Evolutionary conservation across 2,329 filamentous ascomycete species (phyloP), one percentile per base, ranked within the genome.

Genomic region (Xylaria sp.): DNA sequence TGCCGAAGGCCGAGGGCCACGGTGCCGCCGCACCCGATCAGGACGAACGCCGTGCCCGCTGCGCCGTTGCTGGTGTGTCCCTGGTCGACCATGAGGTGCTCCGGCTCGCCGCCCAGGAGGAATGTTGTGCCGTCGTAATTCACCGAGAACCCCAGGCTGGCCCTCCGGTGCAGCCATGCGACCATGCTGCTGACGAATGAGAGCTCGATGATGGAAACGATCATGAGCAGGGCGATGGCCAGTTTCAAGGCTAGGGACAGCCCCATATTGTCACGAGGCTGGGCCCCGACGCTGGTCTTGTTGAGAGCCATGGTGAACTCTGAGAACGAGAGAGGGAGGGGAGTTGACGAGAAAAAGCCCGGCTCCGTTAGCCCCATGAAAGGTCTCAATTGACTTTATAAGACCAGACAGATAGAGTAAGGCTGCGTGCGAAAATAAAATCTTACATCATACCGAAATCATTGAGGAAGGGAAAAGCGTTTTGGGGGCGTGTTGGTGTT

Each of bases 31-130:
- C 70, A 46, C 4, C 67, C 69, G 44, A 74, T 63, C 1, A 74
- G 50, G 1, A 74, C 59, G 24, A 75, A 61, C 1, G 68, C 71
- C 1, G 70, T 73, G 4, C 71, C 72, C 7, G 70, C 70, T 1
- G 77, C 76, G 22, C 69, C 71, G 38, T 77, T 74, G 48, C 70
- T 71, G 21, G 75, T 74, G 53, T 78, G 69, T 13, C 75, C 74
- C 41, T 75, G 72, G 54, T 76, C 63, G 40, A 72, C 66, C 52
- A 78, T 61, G 13, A 74, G 52, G 39, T 68, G 37, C 2, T 53
- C 48, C 1, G 74, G 73, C 2, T 63, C 51, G 41, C 71, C 71
- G 8, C 60, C 47, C 9, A 76, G 56, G 2, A 48, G 44, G 48
- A 69, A 63, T 19, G 60, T 62, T 0, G 59, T 47, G 22, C 59